These are phyloP conservation scores for Friedmanniomyces simplex DNA, from an alignment of 495 filamentous ascomycete species.

Conservation along the genomic window DNA sequence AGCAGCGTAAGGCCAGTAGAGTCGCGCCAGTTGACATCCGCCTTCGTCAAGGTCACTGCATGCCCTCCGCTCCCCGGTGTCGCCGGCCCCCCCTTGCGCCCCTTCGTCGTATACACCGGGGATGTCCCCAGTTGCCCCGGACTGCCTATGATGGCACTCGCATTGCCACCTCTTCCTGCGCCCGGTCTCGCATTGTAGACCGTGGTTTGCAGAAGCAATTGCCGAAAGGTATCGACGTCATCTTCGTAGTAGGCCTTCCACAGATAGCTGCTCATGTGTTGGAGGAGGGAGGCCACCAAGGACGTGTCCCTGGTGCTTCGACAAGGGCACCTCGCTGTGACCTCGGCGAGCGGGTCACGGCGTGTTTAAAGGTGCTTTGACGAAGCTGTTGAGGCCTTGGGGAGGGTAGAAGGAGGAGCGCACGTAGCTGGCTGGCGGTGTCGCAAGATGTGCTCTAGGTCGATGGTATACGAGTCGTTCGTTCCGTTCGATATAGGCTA, in stretches of 20 bases:
- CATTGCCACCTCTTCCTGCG: constrained; percentile 35
- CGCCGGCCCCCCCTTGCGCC: constrained; percentile 28
- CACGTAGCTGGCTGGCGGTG: neutral
- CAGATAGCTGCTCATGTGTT: constrained; percentile 90
- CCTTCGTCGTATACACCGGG: constrained; percentile 35
- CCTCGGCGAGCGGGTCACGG: constrained; percentile 67
- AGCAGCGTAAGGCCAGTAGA: constrained; percentile 68
- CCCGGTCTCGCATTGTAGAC: constrained; percentile 38
- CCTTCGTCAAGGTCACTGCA: constrained; percentile 42
- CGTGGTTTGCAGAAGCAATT: constrained; percentile 57
- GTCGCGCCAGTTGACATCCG: constrained; percentile 77
- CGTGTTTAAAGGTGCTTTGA: constrained; percentile 51
- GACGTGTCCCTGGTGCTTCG: constrained; percentile 50
- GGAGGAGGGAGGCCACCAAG: constrained; percentile 29
- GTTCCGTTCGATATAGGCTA: too few species aligned
- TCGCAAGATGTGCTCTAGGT: too few species aligned
- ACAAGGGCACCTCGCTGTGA: constrained; percentile 72
- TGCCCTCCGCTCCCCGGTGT: constrained; percentile 22
- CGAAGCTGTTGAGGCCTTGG: neutral
- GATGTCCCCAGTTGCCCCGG: constrained; percentile 42
- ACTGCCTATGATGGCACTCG: constrained; percentile 39
- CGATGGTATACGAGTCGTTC: too few species aligned
- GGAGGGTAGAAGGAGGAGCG: neutral
- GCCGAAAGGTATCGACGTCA: constrained; percentile 85
- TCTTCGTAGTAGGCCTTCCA: constrained; percentile 94